Evolutionary conservation across 2,329 filamentous ascomycete species (phyloP), one percentile per base, ranked within the genome.

Genomic region (Endothia cerciana): DNA sequence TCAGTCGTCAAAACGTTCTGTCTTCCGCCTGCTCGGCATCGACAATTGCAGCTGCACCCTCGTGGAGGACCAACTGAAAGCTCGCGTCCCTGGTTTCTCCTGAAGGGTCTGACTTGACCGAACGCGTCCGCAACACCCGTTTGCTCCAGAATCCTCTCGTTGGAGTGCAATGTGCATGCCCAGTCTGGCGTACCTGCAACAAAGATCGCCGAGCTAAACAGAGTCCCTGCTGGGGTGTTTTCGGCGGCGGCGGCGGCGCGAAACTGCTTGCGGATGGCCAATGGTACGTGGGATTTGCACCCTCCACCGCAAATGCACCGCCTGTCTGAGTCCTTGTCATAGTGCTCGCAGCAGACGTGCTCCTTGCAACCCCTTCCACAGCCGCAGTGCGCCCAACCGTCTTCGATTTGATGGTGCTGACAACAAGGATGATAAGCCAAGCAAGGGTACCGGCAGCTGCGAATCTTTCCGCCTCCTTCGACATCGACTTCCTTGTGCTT

Each of bases 321-420:
- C 30, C 51, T 55, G 22, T 13, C 30, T 8, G 33, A 36, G 33
- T 22, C 8, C 51, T n/a, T 55, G 25, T 13, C 30, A 10, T 36
- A 55, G n/a, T 55, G 15, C n/a, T 55, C 51, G 30, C 51, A 55
- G 51, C 51, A 55, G 25, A 28, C 13, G 19, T 55, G 51, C 51
- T 55, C 51, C 7, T 36, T 28, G 30, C 51, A 55, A 17, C 51
- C 13, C 22, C 51, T 36, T 15, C 17, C 51, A 22, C 51, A 55
- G 13, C 6, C 30, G 22, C 51, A 55, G 8, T 28, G 10, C 19
- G 51, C 13, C 51, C 22, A 17, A 28, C 51, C n/a, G 13, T 55
- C 22, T 28, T 15, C 22, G 51, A 36, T 36, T 15, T 36, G 13
- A 22, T 55, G 30, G 51, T 55, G 51, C n/a, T 36, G 17, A 55